phyloP scores from a whole-genome alignment of 768 basidiomycete species.

The Roridomyces roridus region DNA sequence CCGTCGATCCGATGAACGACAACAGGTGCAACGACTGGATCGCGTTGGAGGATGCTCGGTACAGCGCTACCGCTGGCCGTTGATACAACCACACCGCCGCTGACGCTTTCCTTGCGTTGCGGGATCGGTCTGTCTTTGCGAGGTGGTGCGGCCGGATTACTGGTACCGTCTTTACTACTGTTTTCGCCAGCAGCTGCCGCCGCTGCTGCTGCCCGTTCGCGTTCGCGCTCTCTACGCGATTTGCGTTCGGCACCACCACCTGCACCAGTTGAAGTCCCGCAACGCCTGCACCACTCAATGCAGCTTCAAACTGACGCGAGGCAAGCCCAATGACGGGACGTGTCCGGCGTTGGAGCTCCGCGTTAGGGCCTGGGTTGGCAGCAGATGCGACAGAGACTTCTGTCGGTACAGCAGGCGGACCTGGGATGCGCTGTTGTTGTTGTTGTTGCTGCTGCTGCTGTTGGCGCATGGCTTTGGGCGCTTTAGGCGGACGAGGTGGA shows the following conservation, averaged over 20 bases:
- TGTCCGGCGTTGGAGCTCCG: conserved; percentile 24
- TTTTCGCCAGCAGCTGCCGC: not conserved
- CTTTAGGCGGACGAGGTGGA: conserved; percentile 30
- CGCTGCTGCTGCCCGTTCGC: conserved; percentile 17
- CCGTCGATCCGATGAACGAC: conserved; percentile 20
- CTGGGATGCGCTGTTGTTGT: conserved; percentile 6
- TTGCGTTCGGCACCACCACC: conserved; percentile 17
- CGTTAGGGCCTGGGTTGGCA: not conserved
- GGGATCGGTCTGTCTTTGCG: conserved; percentile 12
- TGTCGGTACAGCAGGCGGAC: conserved; percentile 15
- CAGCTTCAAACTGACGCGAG: conserved; percentile 57
- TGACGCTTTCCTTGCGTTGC: conserved; percentile 24
- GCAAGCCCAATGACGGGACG: conserved; percentile 55
- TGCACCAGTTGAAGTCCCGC: conserved; percentile 8
- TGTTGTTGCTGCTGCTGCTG: not conserved
- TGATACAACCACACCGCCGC: conserved; percentile 9
- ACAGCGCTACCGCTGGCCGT: not conserved
- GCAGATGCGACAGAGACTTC: conserved; percentile 20
- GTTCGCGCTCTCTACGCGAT: conserved; percentile 22
- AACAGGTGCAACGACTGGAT: conserved; percentile 10
- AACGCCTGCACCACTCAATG: conserved; percentile 54
- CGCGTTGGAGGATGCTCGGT: conserved; percentile 19
- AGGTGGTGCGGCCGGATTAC: not conserved
- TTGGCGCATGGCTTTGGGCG: conserved; percentile 17
- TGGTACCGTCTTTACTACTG: not conserved